Evolutionary conservation across 345 rosid genomes (phyloP).

Genomic region (Populus nigra): DNA sequence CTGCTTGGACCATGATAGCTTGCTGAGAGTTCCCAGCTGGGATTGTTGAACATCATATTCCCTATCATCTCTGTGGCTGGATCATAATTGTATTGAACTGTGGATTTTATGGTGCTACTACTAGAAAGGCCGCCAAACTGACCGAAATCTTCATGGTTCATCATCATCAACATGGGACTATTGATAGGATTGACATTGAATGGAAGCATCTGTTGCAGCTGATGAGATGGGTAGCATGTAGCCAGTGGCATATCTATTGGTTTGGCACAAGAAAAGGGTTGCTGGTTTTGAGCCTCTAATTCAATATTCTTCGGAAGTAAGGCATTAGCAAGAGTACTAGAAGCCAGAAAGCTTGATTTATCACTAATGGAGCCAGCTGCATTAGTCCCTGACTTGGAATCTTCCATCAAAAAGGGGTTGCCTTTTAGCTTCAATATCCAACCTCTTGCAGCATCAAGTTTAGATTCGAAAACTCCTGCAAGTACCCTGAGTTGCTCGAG

Average conservation of each 20-base stretch:
- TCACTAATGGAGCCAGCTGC: background rate
- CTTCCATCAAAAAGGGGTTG: background rate
- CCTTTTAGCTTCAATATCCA: conserved; percentile 10
- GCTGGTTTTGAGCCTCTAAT: background rate
- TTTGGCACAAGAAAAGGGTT: background rate
- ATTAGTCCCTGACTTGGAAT: background rate
- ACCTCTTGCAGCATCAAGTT: conserved; percentile 13
- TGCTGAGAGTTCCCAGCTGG: background rate
- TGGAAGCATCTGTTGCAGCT: conserved; percentile 7
- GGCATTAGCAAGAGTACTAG: background rate
- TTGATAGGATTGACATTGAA: background rate
- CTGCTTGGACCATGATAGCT: background rate
- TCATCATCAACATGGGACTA: conserved; percentile 5
- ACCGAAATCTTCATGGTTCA: background rate
- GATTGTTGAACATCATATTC: background rate
- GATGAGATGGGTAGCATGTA: background rate
- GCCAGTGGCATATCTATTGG: background rate
- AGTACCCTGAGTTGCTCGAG: conserved; percentile 12
- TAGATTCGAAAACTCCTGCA: background rate
- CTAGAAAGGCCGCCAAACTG: background rate
- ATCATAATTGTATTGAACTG: background rate
- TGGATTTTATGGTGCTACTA: background rate
- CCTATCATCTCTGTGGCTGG: background rate
- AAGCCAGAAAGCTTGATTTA: background rate
- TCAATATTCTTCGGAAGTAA: background rate